These are phyloP conservation scores for Gracilaria gracilis DNA, from an alignment of 23 red algal species.

Conservation along the genomic window DNA sequence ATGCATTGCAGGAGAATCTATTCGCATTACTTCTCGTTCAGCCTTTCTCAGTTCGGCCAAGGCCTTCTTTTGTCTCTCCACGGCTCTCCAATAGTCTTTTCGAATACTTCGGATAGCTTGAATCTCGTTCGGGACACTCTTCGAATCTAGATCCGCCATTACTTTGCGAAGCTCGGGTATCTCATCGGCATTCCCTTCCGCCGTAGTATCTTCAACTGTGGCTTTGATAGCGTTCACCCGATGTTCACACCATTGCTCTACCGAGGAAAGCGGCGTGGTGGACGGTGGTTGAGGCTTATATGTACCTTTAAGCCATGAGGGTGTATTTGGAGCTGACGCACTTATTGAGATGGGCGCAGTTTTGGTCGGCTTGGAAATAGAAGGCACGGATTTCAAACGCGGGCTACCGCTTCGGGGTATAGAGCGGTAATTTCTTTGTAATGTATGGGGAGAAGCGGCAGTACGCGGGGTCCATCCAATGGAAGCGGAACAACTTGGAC, in stretches of 20 bases:
- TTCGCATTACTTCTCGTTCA: slow-evolving; percentile 48
- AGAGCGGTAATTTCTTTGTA: slow-evolving; percentile 24
- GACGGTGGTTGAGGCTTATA: slow-evolving; percentile 49
- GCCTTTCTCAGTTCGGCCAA: slow-evolving; percentile 32
- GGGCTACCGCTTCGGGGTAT: slow-evolving; percentile 21
- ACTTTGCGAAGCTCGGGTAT: slow-evolving; percentile 56
- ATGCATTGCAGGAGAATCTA: slow-evolving; percentile 56
- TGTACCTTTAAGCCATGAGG: slow-evolving; percentile 62
- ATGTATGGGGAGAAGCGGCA: slow-evolving; percentile 44
- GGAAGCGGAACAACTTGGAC: slow-evolving; percentile 18
- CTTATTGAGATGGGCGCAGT: slow-evolving; percentile 17
- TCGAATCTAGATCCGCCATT: slow-evolving; percentile 54
- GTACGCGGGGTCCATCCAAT: slow-evolving; percentile 63
- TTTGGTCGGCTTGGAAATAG: slow-evolving; percentile 35
- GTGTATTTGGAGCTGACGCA: slow-evolving; percentile 37
- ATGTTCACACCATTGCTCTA: slow-evolving; percentile 61
- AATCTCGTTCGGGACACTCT: slow-evolving; percentile 40
- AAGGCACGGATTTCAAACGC: slow-evolving; percentile 29
- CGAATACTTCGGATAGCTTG: slow-evolving; percentile 33
- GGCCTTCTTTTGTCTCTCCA: slow-evolving; percentile 39
- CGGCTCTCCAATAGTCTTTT: slow-evolving; percentile 59
- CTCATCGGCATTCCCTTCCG: slow-evolving; percentile 36
- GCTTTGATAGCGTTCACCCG: slow-evolving; percentile 29
- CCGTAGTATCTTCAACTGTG: slow-evolving; percentile 32
- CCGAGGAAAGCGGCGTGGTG: slow-evolving; percentile 9